These are phyloP conservation scores for Lanzia echinophila DNA, from an alignment of 2,329 filamentous ascomycete species.

Conservation along the genomic window DNA sequence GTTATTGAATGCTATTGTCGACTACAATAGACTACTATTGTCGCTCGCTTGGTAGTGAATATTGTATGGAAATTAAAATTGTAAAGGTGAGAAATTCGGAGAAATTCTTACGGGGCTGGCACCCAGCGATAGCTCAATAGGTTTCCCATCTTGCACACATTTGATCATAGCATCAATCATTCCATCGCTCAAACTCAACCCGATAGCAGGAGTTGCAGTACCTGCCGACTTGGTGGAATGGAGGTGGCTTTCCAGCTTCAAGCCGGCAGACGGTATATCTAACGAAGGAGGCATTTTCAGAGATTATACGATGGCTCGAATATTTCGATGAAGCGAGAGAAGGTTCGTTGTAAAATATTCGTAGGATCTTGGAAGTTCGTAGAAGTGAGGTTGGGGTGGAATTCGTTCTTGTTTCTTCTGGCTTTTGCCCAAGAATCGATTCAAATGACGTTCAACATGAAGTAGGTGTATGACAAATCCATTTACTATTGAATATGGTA, in stretches of 20 bases:
- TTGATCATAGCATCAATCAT: constrained; percentile 57
- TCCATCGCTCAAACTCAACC: constrained; percentile 49
- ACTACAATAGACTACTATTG: too few relatives aligned
- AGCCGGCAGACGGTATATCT: constrained; percentile 7
- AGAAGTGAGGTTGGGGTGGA: not conserved
- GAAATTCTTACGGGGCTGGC: constrained; percentile 48
- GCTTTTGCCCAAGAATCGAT: constrained; percentile 1
- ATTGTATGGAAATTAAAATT: too few relatives aligned
- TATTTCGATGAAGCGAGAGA: not conserved
- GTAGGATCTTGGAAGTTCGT: not conserved
- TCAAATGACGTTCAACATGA: constrained; percentile 9
- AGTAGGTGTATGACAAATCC: constrained; percentile 5
- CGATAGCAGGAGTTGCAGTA: constrained; percentile 30
- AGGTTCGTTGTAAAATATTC: not conserved
- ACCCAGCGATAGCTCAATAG: constrained; percentile 52
- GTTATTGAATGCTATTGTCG: too few relatives aligned
- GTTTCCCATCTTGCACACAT: constrained; percentile 49
- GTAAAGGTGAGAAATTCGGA: too few relatives aligned
- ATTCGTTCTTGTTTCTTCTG: not conserved
- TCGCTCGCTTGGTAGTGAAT: too few relatives aligned
- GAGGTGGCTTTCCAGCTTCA: constrained; percentile 4
- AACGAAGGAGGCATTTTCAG: constrained; percentile 5
- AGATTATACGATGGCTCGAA: not conserved
- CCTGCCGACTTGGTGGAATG: constrained; percentile 5
- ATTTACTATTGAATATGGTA: constrained; percentile 1